Conservation (phyloP, 176 grass and related monocot genomes). For the Triticum dicoccoides region DNA sequence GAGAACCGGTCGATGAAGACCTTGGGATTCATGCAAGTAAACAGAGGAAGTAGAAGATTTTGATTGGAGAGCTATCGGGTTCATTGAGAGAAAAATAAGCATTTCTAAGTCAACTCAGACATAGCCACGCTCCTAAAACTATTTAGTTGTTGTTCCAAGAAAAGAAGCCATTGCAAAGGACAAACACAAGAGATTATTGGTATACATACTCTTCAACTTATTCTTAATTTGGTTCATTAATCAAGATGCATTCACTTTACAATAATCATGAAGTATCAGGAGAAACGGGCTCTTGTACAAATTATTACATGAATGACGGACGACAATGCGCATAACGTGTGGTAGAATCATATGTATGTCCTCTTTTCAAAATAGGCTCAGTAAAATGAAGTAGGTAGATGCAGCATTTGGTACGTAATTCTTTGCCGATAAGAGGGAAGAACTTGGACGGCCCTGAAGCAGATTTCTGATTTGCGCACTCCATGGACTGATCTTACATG, state of each 20-base stretch:
- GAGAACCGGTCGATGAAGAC: too few relatives aligned
- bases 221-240: neutral
- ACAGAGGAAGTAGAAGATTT: too few relatives aligned
- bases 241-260: neutral
- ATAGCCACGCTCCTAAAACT: too few relatives aligned
- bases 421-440: conserved; percentile 1
- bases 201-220: neutral
- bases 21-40: too few relatives aligned
- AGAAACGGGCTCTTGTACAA: neutral
- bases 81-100: too few relatives aligned
- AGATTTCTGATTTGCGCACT: neutral
- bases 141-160: neutral
- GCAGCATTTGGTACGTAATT: neutral
- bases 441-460: neutral
- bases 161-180: neutral
- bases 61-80: too few relatives aligned
- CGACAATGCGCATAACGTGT: neutral
- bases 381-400: conserved; percentile 17
- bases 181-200: neutral
- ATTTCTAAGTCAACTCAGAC: too few relatives aligned
- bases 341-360: conserved; percentile 9
- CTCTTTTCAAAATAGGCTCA: conserved; percentile 29
- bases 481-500: conserved; percentile 52
- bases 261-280: neutral
- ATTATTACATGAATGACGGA: conserved; percentile 18